Base-by-base conservation (phyloP, 2,329 filamentous ascomycete genomes). In the Zelopaecilomyces penicillatus region DNA sequence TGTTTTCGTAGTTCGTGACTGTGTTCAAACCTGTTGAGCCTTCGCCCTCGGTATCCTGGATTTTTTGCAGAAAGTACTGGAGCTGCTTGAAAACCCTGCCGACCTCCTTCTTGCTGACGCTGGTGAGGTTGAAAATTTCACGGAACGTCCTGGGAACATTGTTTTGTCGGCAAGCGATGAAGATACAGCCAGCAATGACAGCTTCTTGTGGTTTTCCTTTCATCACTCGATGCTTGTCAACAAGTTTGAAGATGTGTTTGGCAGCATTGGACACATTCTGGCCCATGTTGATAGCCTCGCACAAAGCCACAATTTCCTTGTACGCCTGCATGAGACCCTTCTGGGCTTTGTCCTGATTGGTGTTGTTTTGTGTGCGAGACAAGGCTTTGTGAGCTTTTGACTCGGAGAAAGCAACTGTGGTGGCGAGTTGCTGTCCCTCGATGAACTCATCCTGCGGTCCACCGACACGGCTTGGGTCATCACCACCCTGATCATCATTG, bases 401-500 rank as follows among this genome's bases (percentile, higher is more conserved):
- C 43, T 91, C 87, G 46, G 83, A 85, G 60, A 87, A 94, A 40
- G 87, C 87, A 53, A 97, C 95, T 52, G 77, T 82, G 5, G 90
- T 96, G 60, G 90, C 82, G 38, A 96, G 81, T 67, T 95, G 89
- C 52, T 88, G 85, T 45, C 89, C 90, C 58, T 95, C 89, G 46
- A 95, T 76, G 37, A 98, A 81, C 43, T 87, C 84, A 60, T 97
- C 96, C 49, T 85, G 83, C 5, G 85, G 87, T 56, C 97, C 93
- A 71, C 93, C 93, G 53, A 98, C 91, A 88, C 93, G 93, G 47
- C 89, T 96, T 4, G 94, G 93, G 55, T 98, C 93, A 57, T 97
- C 94, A 59, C 87, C 90, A 59, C 87, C 88, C 65, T 95, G 88
- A 63, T 98, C 94, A 60, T 98, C 93, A 63, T 97, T 97, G 61